Evolutionary conservation across 306 rosid species (phyloP).

Genomic region (Quercus variabilis): DNA sequence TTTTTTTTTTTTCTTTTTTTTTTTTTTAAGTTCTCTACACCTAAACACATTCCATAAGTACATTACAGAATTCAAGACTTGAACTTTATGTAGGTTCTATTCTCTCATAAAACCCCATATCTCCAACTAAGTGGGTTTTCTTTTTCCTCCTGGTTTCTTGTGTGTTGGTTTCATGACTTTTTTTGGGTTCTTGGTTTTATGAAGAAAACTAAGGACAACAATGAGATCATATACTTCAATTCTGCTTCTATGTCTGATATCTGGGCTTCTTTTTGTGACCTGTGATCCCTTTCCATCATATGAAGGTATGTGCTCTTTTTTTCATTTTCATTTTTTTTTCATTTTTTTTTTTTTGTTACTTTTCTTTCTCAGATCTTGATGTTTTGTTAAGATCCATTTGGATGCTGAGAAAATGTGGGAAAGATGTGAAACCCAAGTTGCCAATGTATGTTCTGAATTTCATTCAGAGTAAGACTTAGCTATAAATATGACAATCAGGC

Average conservation of each 20-base stretch:
- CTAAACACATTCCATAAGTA: slow-evolving; percentile 16
- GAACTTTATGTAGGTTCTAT: slow-evolving; percentile 9
- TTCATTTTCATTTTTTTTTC: not conserved
- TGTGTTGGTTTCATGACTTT: slow-evolving; percentile 29
- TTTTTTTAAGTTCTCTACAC: not conserved
- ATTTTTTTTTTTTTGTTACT: not conserved
- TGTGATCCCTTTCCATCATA: slow-evolving; percentile 44
- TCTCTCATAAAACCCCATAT: slow-evolving; percentile 15
- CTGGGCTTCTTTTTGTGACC: slow-evolving; percentile 38
- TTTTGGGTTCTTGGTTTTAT: slow-evolving; percentile 28
- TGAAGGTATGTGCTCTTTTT: slow-evolving; percentile 57
- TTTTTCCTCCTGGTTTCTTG: slow-evolving; percentile 29
- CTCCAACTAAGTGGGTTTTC: slow-evolving; percentile 11
- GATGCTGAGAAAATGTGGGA: slow-evolving; percentile 23
- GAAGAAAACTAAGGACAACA: slow-evolving; percentile 32
- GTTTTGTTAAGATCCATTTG: slow-evolving; percentile 23
- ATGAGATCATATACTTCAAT: slow-evolving; percentile 54
- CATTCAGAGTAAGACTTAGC: not conserved
- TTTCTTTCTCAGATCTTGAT: slow-evolving; percentile 52
- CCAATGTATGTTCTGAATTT: slow-evolving; percentile 8
- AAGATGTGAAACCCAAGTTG: slow-evolving; percentile 11
- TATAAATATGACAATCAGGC: not conserved
- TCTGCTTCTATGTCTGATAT: slow-evolving; percentile 45
- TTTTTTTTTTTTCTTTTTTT: slow-evolving; percentile 5
- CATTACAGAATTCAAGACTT: slow-evolving; percentile 32